These are phyloP conservation scores for Microsporum ferrugineum DNA, from an alignment of 2,329 filamentous ascomycete genomes.

Conservation along the genomic window DNA sequence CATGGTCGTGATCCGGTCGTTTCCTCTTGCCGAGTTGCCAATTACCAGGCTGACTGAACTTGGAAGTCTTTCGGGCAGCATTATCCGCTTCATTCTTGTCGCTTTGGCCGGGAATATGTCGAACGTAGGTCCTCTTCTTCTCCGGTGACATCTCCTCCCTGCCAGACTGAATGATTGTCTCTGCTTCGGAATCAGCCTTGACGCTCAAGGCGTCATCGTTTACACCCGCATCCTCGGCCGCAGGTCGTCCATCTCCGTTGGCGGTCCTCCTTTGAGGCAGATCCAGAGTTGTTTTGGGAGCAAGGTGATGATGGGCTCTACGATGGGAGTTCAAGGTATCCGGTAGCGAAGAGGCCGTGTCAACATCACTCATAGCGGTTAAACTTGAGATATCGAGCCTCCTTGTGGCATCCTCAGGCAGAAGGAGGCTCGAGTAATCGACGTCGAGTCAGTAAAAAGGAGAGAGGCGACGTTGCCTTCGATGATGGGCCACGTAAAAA, in stretches of 20 bases:
- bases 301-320: neutral
- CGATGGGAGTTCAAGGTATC: neutral
- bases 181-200: slow-evolving; percentile 38
- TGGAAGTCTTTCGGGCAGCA: slow-evolving; percentile 7
- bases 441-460: neutral
- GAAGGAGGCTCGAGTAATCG: neutral
- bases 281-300: slow-evolving; percentile 4
- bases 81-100: slow-evolving; percentile 21
- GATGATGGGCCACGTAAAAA: neutral
- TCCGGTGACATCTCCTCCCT: slow-evolving; percentile 37
- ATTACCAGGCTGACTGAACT: slow-evolving; percentile 17
- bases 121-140: slow-evolving; percentile 34
- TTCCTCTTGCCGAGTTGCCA: slow-evolving; percentile 23
- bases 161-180: slow-evolving; percentile 40
- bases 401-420: slow-evolving; percentile 34
- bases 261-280: neutral
- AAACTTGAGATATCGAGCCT: slow-evolving; percentile 28
- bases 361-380: slow-evolving; percentile 40
- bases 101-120: slow-evolving; percentile 19
- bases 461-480: neutral
- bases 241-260: slow-evolving; percentile 2
- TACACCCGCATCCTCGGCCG: slow-evolving; percentile 5
- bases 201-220: slow-evolving; percentile 26
- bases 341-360: slow-evolving; percentile 24
- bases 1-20: slow-evolving; percentile 20